Conservation (phyloP, 192 early-diverging fungal species). For the Allomyces macrogynus region DNA sequence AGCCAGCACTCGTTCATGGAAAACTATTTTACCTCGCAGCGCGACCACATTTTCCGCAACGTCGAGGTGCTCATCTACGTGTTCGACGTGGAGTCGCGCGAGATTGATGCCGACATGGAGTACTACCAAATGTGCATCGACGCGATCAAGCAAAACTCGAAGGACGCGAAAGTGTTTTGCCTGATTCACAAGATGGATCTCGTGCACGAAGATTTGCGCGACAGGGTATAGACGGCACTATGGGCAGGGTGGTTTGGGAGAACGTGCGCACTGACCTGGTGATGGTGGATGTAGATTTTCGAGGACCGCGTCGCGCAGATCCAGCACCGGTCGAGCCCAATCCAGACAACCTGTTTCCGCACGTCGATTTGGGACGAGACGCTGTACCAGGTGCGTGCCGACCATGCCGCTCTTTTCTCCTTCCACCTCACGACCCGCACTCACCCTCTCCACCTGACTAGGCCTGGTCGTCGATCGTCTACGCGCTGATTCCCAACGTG, state of each 20-base stretch:
- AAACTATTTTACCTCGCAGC: slow-evolving; percentile 77
- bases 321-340: slow-evolving; percentile 41
- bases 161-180: slow-evolving; percentile 84
- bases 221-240: slow-evolving; percentile 26
- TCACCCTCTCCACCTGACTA: slow-evolving; percentile 13
- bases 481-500: slow-evolving; percentile 87
- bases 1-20: slow-evolving; percentile 92
- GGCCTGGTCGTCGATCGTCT: slow-evolving; percentile 95
- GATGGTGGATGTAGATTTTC: slow-evolving; percentile 33
- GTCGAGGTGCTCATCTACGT: slow-evolving; percentile 99
- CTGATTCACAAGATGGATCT: slow-evolving; percentile 98
- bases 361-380: slow-evolving; percentile 89
- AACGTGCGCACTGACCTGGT: neutral
- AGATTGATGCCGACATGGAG: slow-evolving; percentile 73
- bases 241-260: no score
- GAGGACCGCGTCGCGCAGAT: slow-evolving; percentile 40
- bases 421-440: slow-evolving; percentile 18
- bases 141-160: slow-evolving; percentile 55
- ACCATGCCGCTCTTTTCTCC: slow-evolving; percentile 8
- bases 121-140: slow-evolving; percentile 78
- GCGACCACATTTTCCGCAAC: slow-evolving; percentile 90
- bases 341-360: slow-evolving; percentile 44
- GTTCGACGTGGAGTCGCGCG: slow-evolving; percentile 84
- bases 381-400: slow-evolving; percentile 50
- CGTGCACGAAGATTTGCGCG: slow-evolving; percentile 50